A percentile compares a stretch with the other conserved stretches of the same genome.
Evolutionary conservation across 2,329 filamentous ascomycete genomes (phyloP).

Genomic region (Fusarium fujikuroi): DNA sequence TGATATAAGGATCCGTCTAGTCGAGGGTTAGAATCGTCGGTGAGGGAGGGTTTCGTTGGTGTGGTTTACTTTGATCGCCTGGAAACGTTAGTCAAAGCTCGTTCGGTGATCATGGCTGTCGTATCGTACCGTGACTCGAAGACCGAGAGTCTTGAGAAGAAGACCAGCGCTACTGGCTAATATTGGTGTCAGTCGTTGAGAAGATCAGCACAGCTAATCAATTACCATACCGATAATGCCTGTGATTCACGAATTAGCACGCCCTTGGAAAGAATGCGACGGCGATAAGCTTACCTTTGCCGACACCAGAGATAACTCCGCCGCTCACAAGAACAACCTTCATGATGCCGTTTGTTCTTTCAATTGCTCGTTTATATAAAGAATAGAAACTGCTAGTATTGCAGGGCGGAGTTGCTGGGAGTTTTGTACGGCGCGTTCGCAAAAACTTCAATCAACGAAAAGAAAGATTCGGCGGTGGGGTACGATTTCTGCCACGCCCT

Average conservation of each 20-base stretch:
- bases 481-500: conserved; percentile 28
- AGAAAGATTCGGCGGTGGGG: conserved; percentile 27
- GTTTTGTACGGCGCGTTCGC: conserved; percentile 17
- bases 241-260: conserved; percentile 17
- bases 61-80: conserved; percentile 38
- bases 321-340: conserved; percentile 37
- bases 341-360: conserved; percentile 15
- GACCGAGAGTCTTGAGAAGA: conserved; percentile 81
- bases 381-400: conserved; percentile 5
- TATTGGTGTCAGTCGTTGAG: conserved; percentile 1
- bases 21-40: conserved; percentile 33
- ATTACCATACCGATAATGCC: conserved; percentile 27
- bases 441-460: conserved; percentile 23
- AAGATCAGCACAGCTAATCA: not conserved
- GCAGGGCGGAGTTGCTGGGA: conserved; percentile 5
- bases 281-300: conserved; percentile 24
- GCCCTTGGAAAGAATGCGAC: not conserved
- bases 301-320: conserved; percentile 36
- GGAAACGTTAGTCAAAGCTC: conserved; percentile 4
- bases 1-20: conserved; percentile 64
- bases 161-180: conserved; percentile 63
- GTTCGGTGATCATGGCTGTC: not conserved
- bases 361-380: conserved; percentile 2
- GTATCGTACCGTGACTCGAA: conserved; percentile 69
- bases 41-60: not conserved